phyloP scores from a whole-genome alignment of 2,329 filamentous ascomycete species.

The Neophaeococcomyces mojaviensis region DNA sequence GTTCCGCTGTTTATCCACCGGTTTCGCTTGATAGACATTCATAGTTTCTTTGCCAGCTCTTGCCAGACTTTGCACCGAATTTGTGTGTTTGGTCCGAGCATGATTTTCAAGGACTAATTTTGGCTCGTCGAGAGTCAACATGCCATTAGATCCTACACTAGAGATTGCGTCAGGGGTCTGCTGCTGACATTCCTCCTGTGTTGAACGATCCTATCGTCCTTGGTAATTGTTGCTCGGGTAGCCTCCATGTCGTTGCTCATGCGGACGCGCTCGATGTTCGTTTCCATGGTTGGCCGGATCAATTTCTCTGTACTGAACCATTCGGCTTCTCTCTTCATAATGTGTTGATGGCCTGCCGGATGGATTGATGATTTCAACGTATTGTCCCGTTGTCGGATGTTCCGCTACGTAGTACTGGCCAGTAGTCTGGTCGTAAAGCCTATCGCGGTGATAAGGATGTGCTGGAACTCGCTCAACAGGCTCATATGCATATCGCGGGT shows the following conservation, averaged over 20 bases:
- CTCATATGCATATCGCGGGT: background rate
- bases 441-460: background rate
- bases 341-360: background rate
- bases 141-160: too few species aligned
- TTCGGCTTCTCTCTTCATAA: background rate
- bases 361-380: constrained; percentile 1
- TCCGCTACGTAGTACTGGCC: constrained; percentile 6
- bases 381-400: background rate
- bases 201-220: background rate
- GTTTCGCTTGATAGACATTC: too few species aligned
- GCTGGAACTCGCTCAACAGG: constrained; percentile 1
- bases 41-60: too few species aligned
- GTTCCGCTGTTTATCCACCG: too few species aligned
- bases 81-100: too few species aligned
- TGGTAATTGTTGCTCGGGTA: background rate
- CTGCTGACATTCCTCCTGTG: too few species aligned
- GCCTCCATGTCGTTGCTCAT: background rate
- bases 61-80: too few species aligned
- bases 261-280: background rate
- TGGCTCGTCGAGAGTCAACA: too few species aligned
- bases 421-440: constrained; percentile 3
- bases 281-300: background rate
- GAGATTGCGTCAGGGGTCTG: too few species aligned
- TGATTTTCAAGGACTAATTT: too few species aligned
- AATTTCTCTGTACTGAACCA: background rate